Base-by-base conservation (phyloP, 495 filamentous ascomycete genomes). In the Podospora bellae-mahoneyi region DNA sequence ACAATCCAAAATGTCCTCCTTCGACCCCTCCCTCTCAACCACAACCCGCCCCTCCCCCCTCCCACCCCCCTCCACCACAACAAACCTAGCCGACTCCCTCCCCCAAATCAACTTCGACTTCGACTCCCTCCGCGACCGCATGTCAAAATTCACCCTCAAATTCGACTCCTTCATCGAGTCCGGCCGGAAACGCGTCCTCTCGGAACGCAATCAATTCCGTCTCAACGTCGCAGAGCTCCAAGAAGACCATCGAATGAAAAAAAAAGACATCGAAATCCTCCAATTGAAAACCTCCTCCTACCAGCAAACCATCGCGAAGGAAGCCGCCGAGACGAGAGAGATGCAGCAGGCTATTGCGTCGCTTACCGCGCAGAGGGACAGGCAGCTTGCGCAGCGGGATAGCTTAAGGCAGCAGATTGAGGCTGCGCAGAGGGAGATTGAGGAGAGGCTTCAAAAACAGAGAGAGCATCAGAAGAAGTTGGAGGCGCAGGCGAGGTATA, bases 151-250 rank as follows among this genome's bases (percentile, higher is more conserved):
- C 78, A 98, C 92, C 0, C 87, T 87, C 10, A 90, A 86, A 66
- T 99, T 99, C 71, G 95, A 98, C 74, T 89, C 89, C 6, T 97
- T 97, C 74, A 97, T 99, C 71, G 93, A 96, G 69, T 87, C 90
- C 66, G 92, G 93, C 3, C 87, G 93, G 19, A 95, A 93, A 79
- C 88, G 90, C 61, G 91, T 98, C 6, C 79, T 97, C 16, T 93
- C 97, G 67, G 94, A 99, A 77, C 85, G 92, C 71, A 98, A 97
- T 77, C 89, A 96, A 68, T 98, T 97, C 79, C 88, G 90, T 63
- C 92, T 93, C 81, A 96, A 91, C 71, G 81, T 97, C 59, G 90
- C 92, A 20, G 94, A 98, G 75, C 78, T 96, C 20, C 92, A 97
- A 82, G 94, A 98, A 86, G 90, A 93, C 77, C 87, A 96, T 74